Evolutionary conservation across 2,329 filamentous ascomycete species (phyloP).

Genomic region (Sclerotinia subarctica): DNA sequence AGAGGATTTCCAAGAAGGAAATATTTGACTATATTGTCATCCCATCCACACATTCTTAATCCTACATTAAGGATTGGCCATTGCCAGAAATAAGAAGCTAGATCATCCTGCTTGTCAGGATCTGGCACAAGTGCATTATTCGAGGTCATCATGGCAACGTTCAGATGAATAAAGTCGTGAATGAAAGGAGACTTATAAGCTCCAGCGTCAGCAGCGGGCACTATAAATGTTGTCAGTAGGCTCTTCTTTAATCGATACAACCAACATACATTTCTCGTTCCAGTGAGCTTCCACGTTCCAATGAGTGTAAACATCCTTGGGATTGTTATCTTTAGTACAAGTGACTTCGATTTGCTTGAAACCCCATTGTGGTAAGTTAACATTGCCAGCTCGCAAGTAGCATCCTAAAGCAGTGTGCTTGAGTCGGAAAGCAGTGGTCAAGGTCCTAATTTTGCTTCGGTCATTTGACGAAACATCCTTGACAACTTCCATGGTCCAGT

Average conservation of each 20-base stretch:
- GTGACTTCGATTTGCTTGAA: slow-evolving; percentile 99
- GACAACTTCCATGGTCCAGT: slow-evolving; percentile 92
- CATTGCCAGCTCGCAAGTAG: slow-evolving; percentile 91
- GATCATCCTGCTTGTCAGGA: slow-evolving; percentile 97
- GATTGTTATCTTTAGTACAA: slow-evolving; percentile 89
- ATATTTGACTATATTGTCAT: slow-evolving; percentile 93
- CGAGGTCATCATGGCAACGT: slow-evolving; percentile 99
- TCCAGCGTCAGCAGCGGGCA: slow-evolving; percentile 83
- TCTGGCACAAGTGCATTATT: slow-evolving; percentile 98
- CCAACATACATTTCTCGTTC: slow-evolving; percentile 81
- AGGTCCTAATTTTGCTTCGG: slow-evolving; percentile 77
- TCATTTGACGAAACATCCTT: slow-evolving; percentile 77
- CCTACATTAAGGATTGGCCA: slow-evolving; percentile 96
- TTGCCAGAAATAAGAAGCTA: slow-evolving; percentile 96
- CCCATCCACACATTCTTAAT: slow-evolving; percentile 98
- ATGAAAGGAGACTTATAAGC: slow-evolving; percentile 96
- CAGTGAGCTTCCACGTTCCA: slow-evolving; percentile 97
- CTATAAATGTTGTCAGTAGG: slow-evolving; percentile 47
- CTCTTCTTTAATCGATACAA: background rate
- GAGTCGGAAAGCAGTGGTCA: slow-evolving; percentile 90
- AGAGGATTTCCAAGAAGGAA: slow-evolving; percentile 96
- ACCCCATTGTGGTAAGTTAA: slow-evolving; percentile 97
- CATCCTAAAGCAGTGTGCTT: slow-evolving; percentile 80
- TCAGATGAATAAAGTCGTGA: slow-evolving; percentile 95
- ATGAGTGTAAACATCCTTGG: slow-evolving; percentile 90